phyloP scores from a whole-genome alignment of 2,329 filamentous ascomycete genomes.

The Monosporascus sp. region DNA sequence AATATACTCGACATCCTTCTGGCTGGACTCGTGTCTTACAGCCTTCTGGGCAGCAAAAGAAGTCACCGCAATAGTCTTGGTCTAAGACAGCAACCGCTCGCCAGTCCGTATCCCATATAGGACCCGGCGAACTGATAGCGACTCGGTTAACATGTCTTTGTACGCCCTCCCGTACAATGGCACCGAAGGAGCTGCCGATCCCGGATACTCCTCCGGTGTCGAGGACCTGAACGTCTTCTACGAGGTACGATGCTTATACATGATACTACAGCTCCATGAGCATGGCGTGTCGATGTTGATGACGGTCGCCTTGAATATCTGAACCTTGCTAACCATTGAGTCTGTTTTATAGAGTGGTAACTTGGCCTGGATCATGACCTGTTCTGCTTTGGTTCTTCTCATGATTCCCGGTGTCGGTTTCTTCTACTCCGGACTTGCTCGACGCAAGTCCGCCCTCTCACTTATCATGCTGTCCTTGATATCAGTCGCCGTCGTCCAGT shows the following conservation, averaged over 20 bases:
- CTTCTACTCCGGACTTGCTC: constrained; percentile 88
- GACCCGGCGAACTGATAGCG: background rate
- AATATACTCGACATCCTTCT: background rate
- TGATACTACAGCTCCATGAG: background rate
- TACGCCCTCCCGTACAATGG: constrained; percentile 43
- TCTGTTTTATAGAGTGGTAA: constrained; percentile 60
- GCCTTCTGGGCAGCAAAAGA: background rate
- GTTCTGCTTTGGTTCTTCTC: constrained; percentile 74
- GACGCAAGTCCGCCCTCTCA: constrained; percentile 82
- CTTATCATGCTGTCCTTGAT: constrained; percentile 83
- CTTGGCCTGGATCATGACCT: constrained; percentile 74
- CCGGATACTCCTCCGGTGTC: constrained; percentile 44
- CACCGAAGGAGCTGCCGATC: constrained; percentile 42
- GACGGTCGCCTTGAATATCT: too few species aligned
- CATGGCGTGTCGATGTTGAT: too few species aligned
- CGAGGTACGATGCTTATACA: constrained; percentile 47
- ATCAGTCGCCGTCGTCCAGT: constrained; percentile 71
- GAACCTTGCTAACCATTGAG: constrained; percentile 2
- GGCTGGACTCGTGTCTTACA: background rate
- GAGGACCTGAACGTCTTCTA: constrained; percentile 83
- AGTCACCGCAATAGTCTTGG: background rate
- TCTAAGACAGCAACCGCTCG: background rate
- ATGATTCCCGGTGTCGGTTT: constrained; percentile 94
- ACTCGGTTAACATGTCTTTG: constrained; percentile 19
- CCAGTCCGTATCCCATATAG: background rate